Base-by-base conservation (phyloP, 345 rosid species). In the Limnanthes douglasii region DNA sequence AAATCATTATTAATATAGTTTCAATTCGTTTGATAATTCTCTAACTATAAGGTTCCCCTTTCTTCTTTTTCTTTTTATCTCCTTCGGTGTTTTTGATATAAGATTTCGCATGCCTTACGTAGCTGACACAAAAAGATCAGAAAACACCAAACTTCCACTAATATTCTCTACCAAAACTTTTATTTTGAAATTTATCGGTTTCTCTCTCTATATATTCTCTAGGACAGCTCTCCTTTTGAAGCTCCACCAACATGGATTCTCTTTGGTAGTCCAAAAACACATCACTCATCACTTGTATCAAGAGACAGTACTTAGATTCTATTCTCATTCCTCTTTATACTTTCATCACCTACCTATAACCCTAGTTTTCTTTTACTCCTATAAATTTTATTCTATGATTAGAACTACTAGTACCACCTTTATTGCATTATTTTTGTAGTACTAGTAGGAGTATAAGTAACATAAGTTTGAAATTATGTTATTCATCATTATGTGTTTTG, bases 71-170 rank as follows among this genome's bases (percentile, higher is more conserved):
- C 58, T 53, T 39, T 32, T 3, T 10, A 20, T 39, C 43, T 37
- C 49, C 19, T 48, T 56, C 55, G 61, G 61, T 48, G 46, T 48
- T 56, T 56, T n/a, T n/a, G n/a, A n/a, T n/a, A n/a, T n/a, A 55
- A 56, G 49, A 49, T 48, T 47, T 37, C 45, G 61, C 61, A 55
- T 56, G 61, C 61, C 61, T 50, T 48, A 42, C 37, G 36, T 36
- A 42, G 50, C 61, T 56, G 61, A 56, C 61, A 56, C 61, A 56
- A 47, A 44, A 42, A 56, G 41, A 41, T 56, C 36, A 43, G 24
- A 56, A 55, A 48, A 48, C 50, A 56, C 55, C 47, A 26, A 26
- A 6, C 8, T 12, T 48, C 49, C 30, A 56, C 48, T 41, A 37
- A 40, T 41, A 53, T 34, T 48, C 40, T 46, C 34, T 53, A 54